A percentile compares a stretch with the other conserved stretches of the same genome.
These are phyloP conservation scores for Pythium chondricola DNA, from an alignment of 352 stramenopile species.

Conservation along the genomic window DNA sequence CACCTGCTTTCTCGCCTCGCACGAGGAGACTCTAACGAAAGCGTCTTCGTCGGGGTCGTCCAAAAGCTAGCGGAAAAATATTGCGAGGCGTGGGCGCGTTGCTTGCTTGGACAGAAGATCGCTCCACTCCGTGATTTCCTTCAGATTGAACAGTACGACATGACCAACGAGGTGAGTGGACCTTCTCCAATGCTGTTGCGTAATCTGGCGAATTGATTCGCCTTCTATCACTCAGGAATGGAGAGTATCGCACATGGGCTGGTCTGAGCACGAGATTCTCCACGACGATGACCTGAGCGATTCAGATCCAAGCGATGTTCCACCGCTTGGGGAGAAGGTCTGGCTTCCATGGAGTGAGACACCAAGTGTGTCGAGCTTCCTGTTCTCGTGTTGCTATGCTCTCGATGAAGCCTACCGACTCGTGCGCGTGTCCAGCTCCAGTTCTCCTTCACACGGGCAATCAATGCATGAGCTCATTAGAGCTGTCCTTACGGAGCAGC, in stretches of 20 bases:
- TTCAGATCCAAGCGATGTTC: constrained; percentile 32
- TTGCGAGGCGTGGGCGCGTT: constrained; percentile 59
- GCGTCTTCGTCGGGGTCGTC: constrained; percentile 51
- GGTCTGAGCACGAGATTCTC: constrained; percentile 63
- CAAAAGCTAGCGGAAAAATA: constrained; percentile 52
- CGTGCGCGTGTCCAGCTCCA: constrained; percentile 31
- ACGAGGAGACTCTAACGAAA: constrained; percentile 24
- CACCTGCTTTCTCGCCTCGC: constrained; percentile 44
- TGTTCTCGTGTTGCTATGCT: constrained; percentile 80
- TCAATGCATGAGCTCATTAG: constrained; percentile 65
- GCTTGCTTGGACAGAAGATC: constrained; percentile 56
- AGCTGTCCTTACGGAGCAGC: constrained; percentile 64
- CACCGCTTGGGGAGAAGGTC: constrained; percentile 47
- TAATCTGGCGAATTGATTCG: background rate
- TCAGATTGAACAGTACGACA: constrained; percentile 58
- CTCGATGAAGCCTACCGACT: constrained; percentile 74
- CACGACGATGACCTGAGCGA: constrained; percentile 37
- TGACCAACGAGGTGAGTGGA: constrained; percentile 61
- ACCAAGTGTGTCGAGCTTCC: constrained; percentile 72
- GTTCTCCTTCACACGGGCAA: constrained; percentile 35
- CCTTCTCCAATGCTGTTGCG: background rate
- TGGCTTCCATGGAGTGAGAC: constrained; percentile 85
- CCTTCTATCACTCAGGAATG: constrained; percentile 46
- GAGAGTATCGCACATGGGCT: constrained; percentile 67
- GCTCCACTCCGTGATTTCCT: constrained; percentile 52